phyloP scores from a whole-genome alignment of 1,284 basidiomycete genomes.

The Apiotrichum montevideense region DNA sequence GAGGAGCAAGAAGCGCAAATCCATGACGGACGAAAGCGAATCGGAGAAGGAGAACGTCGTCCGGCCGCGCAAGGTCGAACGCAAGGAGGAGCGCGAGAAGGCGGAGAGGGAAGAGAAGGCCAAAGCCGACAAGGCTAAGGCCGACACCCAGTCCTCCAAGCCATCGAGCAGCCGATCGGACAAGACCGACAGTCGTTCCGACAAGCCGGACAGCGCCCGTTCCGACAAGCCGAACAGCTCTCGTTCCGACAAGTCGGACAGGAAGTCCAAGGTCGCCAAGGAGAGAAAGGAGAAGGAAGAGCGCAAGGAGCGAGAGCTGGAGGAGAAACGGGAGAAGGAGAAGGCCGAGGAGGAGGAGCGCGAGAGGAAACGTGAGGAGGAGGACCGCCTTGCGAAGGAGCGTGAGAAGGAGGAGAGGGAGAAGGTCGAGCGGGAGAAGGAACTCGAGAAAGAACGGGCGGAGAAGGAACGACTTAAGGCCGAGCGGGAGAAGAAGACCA shows the following conservation, averaged over 20 bases:
- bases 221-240: not conserved
- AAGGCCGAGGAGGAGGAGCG: not conserved
- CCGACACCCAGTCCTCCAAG: not conserved
- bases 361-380: slow-evolving; percentile 3
- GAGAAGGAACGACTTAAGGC: not conserved
- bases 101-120: not conserved
- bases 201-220: not conserved
- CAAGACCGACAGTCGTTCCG: not conserved
- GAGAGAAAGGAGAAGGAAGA: not conserved
- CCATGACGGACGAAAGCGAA: slow-evolving; percentile 1
- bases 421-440: not conserved
- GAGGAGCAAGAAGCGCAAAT: slow-evolving; percentile 3
- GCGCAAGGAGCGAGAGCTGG: slow-evolving; percentile 5
- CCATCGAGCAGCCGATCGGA: not conserved
- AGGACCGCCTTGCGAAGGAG: slow-evolving; percentile 4
- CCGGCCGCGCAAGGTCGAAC: slow-evolving; percentile 3
- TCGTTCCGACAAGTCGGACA: slow-evolving; percentile 2
- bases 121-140: not conserved
- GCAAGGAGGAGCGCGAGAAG: not conserved
- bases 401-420: not conserved
- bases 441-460: not conserved
- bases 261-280: no score
- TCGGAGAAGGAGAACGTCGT: slow-evolving; percentile 7
- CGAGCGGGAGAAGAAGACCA: not conserved
- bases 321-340: slow-evolving; percentile 7